Evolutionary conservation across 176 grass and related monocot genomes (phyloP).

Genomic region (barley (Hordeum vulgare)): DNA sequence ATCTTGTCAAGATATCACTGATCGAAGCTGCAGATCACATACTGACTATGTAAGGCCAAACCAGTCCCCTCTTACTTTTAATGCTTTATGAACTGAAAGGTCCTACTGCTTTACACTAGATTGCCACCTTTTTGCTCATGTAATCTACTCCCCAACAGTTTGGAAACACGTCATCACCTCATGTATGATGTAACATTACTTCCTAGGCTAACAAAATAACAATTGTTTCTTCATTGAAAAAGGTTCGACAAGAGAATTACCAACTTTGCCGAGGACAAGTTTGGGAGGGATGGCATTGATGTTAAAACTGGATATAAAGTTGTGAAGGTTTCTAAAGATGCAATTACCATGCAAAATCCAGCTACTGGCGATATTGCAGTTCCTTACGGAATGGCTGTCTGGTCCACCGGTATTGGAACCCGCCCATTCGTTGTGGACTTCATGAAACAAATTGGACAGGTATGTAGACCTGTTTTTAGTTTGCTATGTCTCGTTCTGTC

Average conservation of each 20-base stretch:
- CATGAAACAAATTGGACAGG: constrained; percentile 99
- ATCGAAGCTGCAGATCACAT: constrained; percentile 91
- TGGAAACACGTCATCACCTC: not conserved
- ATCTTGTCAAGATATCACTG: constrained; percentile 89
- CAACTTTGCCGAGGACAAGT: constrained; percentile 87
- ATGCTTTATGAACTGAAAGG: not conserved
- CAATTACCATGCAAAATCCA: constrained; percentile 73
- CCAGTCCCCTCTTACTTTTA: not conserved
- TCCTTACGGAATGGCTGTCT: constrained; percentile 95
- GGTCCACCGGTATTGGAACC: constrained; percentile 92
- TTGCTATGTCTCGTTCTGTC: not conserved
- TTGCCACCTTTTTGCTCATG: not conserved
- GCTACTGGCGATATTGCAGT: constrained; percentile 49
- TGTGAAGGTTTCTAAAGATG: constrained; percentile 72
- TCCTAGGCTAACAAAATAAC: constrained; percentile 25
- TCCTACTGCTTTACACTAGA: not conserved
- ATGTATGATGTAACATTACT: not conserved
- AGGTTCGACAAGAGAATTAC: constrained; percentile 99
- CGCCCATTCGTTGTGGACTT: constrained; percentile 82
- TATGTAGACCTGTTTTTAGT: constrained; percentile 4
- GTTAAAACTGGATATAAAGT: constrained; percentile 95
- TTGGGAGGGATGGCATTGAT: constrained; percentile 87
- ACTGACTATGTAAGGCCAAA: constrained; percentile 69
- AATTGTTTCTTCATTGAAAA: not conserved
- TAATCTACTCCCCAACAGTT: not conserved